Conservation (phyloP, 2,329 filamentous ascomycete species). For the Exophiala xenobiotica region DNA sequence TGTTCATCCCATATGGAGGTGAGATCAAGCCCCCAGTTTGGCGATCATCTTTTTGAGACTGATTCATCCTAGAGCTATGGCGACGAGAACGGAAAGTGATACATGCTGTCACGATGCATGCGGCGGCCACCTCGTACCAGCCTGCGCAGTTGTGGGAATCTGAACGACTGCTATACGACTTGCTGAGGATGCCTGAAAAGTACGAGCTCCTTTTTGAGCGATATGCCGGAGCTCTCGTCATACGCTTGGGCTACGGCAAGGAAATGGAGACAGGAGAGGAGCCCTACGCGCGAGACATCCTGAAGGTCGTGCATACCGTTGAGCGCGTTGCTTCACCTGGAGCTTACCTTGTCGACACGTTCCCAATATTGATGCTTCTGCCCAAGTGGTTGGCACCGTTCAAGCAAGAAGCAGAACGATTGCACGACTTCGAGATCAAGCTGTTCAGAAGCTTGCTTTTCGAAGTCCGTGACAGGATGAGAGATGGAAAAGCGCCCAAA, state of each 20-base stretch:
- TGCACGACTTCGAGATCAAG: conserved; percentile 33
- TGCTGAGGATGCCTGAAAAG: conserved; percentile 33
- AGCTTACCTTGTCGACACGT: conserved; percentile 37
- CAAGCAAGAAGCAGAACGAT: conserved; percentile 32
- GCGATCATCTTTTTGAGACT: not conserved
- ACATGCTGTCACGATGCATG: conserved; percentile 36
- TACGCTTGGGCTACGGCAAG: conserved; percentile 41
- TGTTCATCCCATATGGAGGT: conserved; percentile 35
- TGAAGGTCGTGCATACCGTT: conserved; percentile 37
- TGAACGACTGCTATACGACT: conserved; percentile 33
- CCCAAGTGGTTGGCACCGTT: conserved; percentile 35
- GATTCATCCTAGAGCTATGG: conserved; percentile 29
- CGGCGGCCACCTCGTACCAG: conserved; percentile 35
- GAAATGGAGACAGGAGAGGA: conserved; percentile 37
- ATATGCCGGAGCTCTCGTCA: conserved; percentile 40
- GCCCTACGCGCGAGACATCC: conserved; percentile 33
- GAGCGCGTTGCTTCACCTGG: conserved; percentile 41
- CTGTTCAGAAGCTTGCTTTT: conserved; percentile 35
- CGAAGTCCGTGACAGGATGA: conserved; percentile 33
- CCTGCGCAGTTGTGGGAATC: conserved; percentile 36
- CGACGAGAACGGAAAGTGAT: conserved; percentile 37
- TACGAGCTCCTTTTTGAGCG: conserved; percentile 40
- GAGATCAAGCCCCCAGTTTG: too few species aligned
- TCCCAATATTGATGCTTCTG: conserved; percentile 34
- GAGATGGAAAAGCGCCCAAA: conserved; percentile 19